Conservation (phyloP, 2,329 filamentous ascomycete species). For the Neophaeococcomyces aloes region DNA sequence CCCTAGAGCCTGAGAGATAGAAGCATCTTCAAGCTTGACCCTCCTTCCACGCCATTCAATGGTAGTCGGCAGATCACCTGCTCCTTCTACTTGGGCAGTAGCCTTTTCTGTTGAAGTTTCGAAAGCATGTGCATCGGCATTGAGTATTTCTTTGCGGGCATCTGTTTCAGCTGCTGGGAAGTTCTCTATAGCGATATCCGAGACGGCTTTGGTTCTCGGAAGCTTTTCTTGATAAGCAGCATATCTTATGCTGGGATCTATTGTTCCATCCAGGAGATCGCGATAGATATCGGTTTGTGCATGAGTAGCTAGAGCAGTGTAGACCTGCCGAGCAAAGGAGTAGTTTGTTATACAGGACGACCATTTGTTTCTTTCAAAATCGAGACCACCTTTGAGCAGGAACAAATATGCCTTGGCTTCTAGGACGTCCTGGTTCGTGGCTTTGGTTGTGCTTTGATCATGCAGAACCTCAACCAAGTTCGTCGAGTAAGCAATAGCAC, state of each 20-base stretch:
- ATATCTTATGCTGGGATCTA: slow-evolving; percentile 89
- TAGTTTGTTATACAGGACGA: slow-evolving; percentile 64
- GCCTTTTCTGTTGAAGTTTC: slow-evolving; percentile 40
- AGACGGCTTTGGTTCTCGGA: slow-evolving; percentile 71
- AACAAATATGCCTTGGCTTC: slow-evolving; percentile 78
- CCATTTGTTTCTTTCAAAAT: slow-evolving; percentile 86
- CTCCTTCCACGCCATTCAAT: slow-evolving; percentile 78
- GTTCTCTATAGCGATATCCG: slow-evolving; percentile 64
- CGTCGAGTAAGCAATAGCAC: slow-evolving; percentile 62
- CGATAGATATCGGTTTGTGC: slow-evolving; percentile 69
- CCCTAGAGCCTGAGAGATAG: slow-evolving; percentile 75
- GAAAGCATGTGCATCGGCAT: slow-evolving; percentile 58
- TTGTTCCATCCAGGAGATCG: slow-evolving; percentile 71
- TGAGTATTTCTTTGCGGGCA: slow-evolving; percentile 58
- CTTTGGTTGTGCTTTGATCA: slow-evolving; percentile 52
- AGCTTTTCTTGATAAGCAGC: slow-evolving; percentile 87
- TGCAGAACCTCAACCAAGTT: slow-evolving; percentile 57
- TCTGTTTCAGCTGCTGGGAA: slow-evolving; percentile 53
- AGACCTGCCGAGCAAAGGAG: slow-evolving; percentile 68
- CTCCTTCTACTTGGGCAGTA: slow-evolving; percentile 37
- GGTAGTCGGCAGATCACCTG: slow-evolving; percentile 52
- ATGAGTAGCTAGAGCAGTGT: slow-evolving; percentile 59
- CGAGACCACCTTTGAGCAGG: slow-evolving; percentile 62
- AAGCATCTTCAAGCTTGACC: slow-evolving; percentile 83
- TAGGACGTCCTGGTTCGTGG: slow-evolving; percentile 59